Evolutionary conservation across 768 basidiomycete species (phyloP).

Genomic region (Stropharia rugosoannulata): DNA sequence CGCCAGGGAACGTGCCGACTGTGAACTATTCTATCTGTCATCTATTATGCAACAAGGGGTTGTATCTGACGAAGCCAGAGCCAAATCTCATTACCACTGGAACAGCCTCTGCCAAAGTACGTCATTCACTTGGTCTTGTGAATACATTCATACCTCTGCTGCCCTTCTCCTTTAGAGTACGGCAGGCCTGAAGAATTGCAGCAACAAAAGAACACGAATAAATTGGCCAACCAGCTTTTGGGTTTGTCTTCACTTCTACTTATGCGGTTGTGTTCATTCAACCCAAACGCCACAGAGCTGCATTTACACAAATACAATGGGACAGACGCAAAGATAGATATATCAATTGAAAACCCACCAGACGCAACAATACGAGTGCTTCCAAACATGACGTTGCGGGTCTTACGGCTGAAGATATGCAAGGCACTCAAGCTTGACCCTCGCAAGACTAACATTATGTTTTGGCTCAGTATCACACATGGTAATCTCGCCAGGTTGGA

Average conservation of each 20-base stretch:
- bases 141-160: not conserved
- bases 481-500: slow-evolving; percentile 45
- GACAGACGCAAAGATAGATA: slow-evolving; percentile 8
- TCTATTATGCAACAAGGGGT: slow-evolving; percentile 50
- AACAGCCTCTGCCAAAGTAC: slow-evolving; percentile 58
- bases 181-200: slow-evolving; percentile 46
- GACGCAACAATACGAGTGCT: slow-evolving; percentile 49
- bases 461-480: slow-evolving; percentile 62
- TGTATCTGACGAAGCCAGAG: slow-evolving; percentile 39
- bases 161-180: slow-evolving; percentile 59
- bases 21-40: slow-evolving; percentile 82
- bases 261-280: not conserved
- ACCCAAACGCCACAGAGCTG: slow-evolving; percentile 15
- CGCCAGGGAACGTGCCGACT: slow-evolving; percentile 69
- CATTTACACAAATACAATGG: slow-evolving; percentile 19
- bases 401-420: slow-evolving; percentile 62
- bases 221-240: slow-evolving; percentile 60
- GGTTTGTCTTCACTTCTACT: slow-evolving; percentile 35
- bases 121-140: slow-evolving; percentile 16
- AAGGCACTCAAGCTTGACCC: slow-evolving; percentile 42
- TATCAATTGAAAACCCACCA: slow-evolving; percentile 16
- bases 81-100: slow-evolving; percentile 65
- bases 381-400: slow-evolving; percentile 64
- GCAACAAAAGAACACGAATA: slow-evolving; percentile 37
- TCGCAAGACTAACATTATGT: slow-evolving; percentile 30